Evolutionary conservation across 306 rosid genomes (phyloP).

Genomic region (Potentilla sterilis): DNA sequence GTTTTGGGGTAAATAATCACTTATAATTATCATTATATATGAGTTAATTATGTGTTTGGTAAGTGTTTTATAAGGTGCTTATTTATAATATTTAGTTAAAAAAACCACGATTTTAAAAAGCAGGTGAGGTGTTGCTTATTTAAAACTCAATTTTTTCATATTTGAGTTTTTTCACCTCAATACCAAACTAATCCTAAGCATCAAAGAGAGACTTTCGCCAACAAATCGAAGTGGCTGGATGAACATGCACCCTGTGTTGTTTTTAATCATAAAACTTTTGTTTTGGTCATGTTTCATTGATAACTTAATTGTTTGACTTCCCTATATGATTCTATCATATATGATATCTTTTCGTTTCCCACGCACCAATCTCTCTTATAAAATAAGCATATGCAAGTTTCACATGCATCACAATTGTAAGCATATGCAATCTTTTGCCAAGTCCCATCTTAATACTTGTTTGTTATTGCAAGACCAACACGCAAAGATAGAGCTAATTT

Average conservation of each 20-base stretch:
- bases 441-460: background rate
- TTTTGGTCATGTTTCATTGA: background rate
- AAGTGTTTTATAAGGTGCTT: no score
- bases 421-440: background rate
- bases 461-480: background rate
- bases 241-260: background rate
- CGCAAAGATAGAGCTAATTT: background rate
- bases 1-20: no score
- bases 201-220: background rate
- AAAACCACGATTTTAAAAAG: no score
- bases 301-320: background rate
- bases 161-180: no score
- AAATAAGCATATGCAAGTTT: background rate
- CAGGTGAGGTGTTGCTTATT: no score
- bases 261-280: no score
- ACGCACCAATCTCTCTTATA: background rate
- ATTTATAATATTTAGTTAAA: no score
- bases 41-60: no score
- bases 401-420: background rate
- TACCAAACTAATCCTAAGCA: no score
- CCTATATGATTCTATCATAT: background rate
- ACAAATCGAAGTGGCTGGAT: background rate
- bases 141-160: no score
- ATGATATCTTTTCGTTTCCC: background rate
- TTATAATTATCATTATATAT: no score